phyloP scores from a whole-genome alignment of 2,329 filamentous ascomycete species.

The Penicillium hordei region DNA sequence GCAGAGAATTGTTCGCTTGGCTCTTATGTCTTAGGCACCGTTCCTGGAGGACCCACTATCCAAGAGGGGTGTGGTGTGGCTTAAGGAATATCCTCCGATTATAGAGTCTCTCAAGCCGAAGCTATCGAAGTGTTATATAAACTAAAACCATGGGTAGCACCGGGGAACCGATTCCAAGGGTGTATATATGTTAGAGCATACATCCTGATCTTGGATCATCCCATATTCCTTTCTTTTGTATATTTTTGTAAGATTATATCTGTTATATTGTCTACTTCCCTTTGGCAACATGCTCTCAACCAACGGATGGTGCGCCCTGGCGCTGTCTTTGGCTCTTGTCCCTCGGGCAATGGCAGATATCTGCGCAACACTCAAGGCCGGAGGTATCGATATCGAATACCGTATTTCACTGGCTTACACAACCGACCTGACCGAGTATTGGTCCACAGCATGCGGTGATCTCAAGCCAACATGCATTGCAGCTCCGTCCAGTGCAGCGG shows the following conservation, averaged over 20 bases:
- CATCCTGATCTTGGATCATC: background rate
- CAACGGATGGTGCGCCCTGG: constrained; percentile 22
- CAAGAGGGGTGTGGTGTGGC: background rate
- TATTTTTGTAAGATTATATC: background rate
- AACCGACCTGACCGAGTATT: constrained; percentile 46
- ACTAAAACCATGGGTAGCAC: background rate
- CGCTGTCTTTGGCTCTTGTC: constrained; percentile 20
- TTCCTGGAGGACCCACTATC: background rate
- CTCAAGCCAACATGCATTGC: constrained; percentile 50
- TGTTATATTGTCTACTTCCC: background rate
- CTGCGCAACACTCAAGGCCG: constrained; percentile 40
- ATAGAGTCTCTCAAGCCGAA: background rate
- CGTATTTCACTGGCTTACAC: constrained; percentile 37
- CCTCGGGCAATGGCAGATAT: constrained; percentile 34
- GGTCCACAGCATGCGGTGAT: constrained; percentile 47
- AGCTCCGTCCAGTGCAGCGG: constrained; percentile 49
- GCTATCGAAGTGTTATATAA: constrained; percentile 5
- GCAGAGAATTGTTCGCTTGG: background rate
- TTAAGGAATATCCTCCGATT: constrained; percentile 7
- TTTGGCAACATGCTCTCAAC: constrained; percentile 17
- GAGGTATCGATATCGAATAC: constrained; percentile 36
- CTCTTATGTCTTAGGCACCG: background rate
- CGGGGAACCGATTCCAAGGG: background rate
- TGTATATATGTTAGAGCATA: background rate
- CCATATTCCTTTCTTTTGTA: background rate